phyloP scores from a whole-genome alignment of 2,329 filamentous ascomycete species.

The Blastomyces silverae region DNA sequence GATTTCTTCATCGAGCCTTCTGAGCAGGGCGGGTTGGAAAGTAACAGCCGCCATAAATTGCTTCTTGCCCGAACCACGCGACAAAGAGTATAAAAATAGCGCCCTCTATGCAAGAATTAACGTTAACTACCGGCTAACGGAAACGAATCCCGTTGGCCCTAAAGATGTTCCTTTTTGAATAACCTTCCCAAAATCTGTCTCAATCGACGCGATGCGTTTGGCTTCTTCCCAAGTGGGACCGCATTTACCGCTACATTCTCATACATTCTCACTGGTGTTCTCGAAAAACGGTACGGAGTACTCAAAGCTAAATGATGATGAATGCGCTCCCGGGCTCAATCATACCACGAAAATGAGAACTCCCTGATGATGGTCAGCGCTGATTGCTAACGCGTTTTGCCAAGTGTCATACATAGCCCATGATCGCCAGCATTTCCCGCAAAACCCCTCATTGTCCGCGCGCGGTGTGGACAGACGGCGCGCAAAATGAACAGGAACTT shows the following conservation, averaged over 20 bases:
- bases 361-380: too few species aligned
- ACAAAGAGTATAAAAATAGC: background rate
- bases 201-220: background rate
- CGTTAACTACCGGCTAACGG: too few species aligned
- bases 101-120: background rate
- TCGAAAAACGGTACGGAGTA: background rate
- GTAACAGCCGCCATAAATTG: background rate
- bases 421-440: background rate
- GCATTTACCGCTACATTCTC: background rate
- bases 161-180: background rate
- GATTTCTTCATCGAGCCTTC: background rate
- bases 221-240: background rate
- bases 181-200: background rate
- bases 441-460: background rate
- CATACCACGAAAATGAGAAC: too few species aligned
- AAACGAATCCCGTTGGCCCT: too few species aligned
- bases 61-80: background rate
- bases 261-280: background rate
- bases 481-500: background rate
- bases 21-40: background rate
- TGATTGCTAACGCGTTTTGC: background rate
- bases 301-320: background rate
- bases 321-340: background rate
- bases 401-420: background rate
- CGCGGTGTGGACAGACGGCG: background rate